phyloP scores from a whole-genome alignment of 78 protist genomes.

The Dictyostelium capitatum region DNA sequence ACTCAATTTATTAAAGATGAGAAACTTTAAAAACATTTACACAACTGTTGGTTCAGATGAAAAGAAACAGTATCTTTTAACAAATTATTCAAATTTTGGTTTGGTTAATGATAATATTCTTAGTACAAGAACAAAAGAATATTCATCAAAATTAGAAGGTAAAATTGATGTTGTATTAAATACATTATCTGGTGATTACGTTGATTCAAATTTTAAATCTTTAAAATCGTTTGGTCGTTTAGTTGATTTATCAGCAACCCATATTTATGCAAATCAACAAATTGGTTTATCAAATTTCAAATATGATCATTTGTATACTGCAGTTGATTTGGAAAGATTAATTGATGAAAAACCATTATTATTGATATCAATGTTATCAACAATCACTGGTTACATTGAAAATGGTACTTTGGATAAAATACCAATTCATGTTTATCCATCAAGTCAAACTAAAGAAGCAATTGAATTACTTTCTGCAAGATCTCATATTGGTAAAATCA shows the following conservation, averaged over 20 bases:
- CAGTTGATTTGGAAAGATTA: constrained; percentile 58
- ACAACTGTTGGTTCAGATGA: constrained; percentile 57
- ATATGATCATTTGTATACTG: constrained; percentile 25
- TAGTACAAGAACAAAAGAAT: constrained; percentile 18
- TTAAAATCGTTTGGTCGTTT: constrained; percentile 66
- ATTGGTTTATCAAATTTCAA: constrained; percentile 42
- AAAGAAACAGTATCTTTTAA: constrained; percentile 18
- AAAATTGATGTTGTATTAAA: constrained; percentile 84
- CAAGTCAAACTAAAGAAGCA: not conserved
- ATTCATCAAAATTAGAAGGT: constrained; percentile 19
- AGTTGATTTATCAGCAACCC: constrained; percentile 58
- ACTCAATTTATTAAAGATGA: constrained; percentile 81
- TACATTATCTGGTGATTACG: constrained; percentile 56
- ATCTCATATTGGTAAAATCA: constrained; percentile 62
- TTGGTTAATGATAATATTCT: constrained; percentile 8
- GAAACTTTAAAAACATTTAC: constrained; percentile 22
- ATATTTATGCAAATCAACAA: constrained; percentile 63
- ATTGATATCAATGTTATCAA: not conserved
- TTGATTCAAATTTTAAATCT: constrained; percentile 24
- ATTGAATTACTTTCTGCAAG: constrained; percentile 29
- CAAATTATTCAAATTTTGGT: not conserved
- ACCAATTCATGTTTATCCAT: not conserved
- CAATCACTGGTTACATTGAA: not conserved
- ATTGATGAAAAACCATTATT: constrained; percentile 35
- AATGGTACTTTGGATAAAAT: constrained; percentile 16